These are phyloP conservation scores for Monotropa hypopitys DNA, from an alignment of 179 eudicot genomes.

Conservation along the genomic window DNA sequence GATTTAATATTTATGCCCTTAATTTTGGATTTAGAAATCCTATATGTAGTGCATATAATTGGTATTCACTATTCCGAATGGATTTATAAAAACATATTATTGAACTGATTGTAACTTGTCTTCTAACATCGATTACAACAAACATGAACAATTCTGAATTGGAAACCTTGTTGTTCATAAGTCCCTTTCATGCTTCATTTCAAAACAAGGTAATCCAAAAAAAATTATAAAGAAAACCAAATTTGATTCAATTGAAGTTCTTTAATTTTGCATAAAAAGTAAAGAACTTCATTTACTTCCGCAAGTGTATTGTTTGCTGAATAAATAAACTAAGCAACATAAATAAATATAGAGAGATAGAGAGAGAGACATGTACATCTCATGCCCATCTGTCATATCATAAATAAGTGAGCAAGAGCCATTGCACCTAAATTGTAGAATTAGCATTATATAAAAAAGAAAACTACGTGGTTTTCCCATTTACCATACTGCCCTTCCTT, in stretches of 20 bases:
- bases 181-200: neutral
- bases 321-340: neutral
- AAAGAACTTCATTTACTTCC: neutral
- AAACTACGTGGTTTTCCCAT: neutral
- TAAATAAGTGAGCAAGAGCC: neutral
- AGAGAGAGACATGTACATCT: constrained; percentile 4
- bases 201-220: neutral
- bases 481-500: neutral
- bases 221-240: neutral
- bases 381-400: constrained; percentile 9
- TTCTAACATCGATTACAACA: neutral
- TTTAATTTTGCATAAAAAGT: neutral
- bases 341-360: too few relatives aligned
- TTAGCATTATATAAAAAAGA: neutral
- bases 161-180: neutral
- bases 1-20: too few relatives aligned
- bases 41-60: too few relatives aligned
- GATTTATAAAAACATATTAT: too few relatives aligned
- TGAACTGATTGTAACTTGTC: too few relatives aligned
- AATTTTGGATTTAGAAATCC: too few relatives aligned
- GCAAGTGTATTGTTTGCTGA: neutral
- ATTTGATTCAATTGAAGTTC: neutral
- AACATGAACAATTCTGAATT: neutral
- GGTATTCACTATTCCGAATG: too few relatives aligned
- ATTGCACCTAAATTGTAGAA: neutral